Evolutionary conservation across 495 filamentous ascomycete genomes (phyloP), one percentile per base, ranked within the genome.

Genomic region (Penicillium psychrofluorescens): DNA sequence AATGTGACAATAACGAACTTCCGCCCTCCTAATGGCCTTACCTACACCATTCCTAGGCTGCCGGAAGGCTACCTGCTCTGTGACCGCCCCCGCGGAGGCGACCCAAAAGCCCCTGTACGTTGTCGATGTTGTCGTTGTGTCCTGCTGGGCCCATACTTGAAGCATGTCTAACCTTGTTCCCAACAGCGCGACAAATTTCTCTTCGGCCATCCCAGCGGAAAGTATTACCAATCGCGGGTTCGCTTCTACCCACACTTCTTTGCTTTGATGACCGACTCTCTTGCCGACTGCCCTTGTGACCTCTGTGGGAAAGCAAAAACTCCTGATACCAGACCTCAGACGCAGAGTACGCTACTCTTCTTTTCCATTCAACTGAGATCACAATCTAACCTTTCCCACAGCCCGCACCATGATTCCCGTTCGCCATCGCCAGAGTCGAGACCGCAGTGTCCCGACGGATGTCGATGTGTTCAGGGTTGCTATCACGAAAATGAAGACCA

Each of bases 221-320:
- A 59, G 28, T 66, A 57, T 31, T 82, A 75, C 35, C 59, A 74
- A 30, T 81, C 78, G 0, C 64, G 72, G 0, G 57, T 62, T 6
- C 55, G 68, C 6, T 83, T 83, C 56, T 78, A 71, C 28, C 70
- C 71, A 0, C 80, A 84, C 47, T 83, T 83, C 56, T 61, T 58
- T 37, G 67, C 68, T 59, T 51, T 83, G 16, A 78, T 81, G 72
- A 71, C 66, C 7, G 61, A 74, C 41, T 54, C 55, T 28, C 36
- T 41, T 6, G 58, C 52, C 1, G 49, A 47, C 7, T 75, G 72
- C 37, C 16, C 58, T 38, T 72, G 69, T 57, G 34, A 56, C 31
- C 46, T 71, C 49, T 73, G 71, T 34, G 48, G n/a, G 15, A 58
- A 11, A 52, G 37, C 27, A 22, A 22, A 22, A 22, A 3, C 22